Evolutionary conservation across 805 yeast genomes (phyloP).

Genomic region (Blastobotrys attinorum): DNA sequence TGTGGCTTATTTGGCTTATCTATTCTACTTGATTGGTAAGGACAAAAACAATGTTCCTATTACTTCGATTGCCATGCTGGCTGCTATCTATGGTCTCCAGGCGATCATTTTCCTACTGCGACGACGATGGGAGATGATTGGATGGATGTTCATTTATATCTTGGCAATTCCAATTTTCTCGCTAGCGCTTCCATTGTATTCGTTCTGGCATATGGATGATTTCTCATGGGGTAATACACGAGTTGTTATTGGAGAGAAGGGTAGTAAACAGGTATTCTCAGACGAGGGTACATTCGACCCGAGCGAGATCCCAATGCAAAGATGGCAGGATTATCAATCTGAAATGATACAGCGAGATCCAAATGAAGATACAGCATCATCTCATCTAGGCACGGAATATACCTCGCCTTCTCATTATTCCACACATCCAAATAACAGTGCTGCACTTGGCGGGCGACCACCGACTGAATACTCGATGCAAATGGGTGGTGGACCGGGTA

Average conservation of each 20-base stretch:
- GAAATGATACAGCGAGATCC: constrained; percentile 40
- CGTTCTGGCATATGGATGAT: constrained; percentile 61
- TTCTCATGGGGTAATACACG: constrained; percentile 64
- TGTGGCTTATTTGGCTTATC: constrained; percentile 39
- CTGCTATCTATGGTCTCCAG: constrained; percentile 50
- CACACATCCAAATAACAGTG: background rate
- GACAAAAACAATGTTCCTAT: constrained; percentile 45
- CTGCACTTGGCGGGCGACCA: background rate
- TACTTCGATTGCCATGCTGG: constrained; percentile 48
- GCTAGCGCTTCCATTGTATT: constrained; percentile 47
- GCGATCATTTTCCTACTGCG: constrained; percentile 44
- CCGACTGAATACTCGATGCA: constrained; percentile 1
- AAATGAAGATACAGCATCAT: constrained; percentile 6
- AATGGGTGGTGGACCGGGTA: background rate
- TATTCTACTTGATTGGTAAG: constrained; percentile 42
- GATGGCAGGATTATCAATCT: constrained; percentile 53
- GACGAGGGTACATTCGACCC: constrained; percentile 50
- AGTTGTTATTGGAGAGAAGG: constrained; percentile 44
- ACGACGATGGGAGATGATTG: constrained; percentile 38
- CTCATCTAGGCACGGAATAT: constrained; percentile 1
- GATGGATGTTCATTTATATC: constrained; percentile 50
- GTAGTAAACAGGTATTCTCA: constrained; percentile 40
- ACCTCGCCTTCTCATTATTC: background rate
- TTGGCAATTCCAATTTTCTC: constrained; percentile 54
- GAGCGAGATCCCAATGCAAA: constrained; percentile 42